Evolutionary conservation across 306 rosid species (phyloP), one percentile per base, ranked within the genome.

Genomic region (Pterocarpus macrocarpus): DNA sequence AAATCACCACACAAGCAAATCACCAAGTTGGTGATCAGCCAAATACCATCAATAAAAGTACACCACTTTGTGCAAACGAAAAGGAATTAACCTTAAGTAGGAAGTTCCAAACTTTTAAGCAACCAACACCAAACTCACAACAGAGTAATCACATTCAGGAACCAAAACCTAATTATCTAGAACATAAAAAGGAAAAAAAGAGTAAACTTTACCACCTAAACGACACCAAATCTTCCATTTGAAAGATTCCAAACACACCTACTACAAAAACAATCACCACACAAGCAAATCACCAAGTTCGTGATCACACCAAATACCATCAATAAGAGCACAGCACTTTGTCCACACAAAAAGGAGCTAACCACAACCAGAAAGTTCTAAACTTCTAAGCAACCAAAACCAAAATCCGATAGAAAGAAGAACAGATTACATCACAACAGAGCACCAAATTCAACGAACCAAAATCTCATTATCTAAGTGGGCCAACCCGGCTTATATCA

Each of bases 231-330:
- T 49, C 22, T 52, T 56, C 44, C 47, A 17, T 30, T 44, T 8
- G 4, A 75, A 59, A 30, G 5, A 45, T 34, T 76, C 65, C 35
- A 50, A n/a, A 56, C 45, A 73, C 52, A 43, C 16, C 45, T 22
- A 59, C 62, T 35, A 32, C 58, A 22, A n/a, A 10, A 9, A n/a
- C 2, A 41, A 30, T 13, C 4, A 64, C 50, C 63, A 58, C 45
- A 72, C 49, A 75, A 75, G 58, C 67, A 35, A 68, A 65, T n/a
- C 76, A n/a, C 49, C 61, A 75, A 69, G 67, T 69, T 53, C 8
- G 47, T 9, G 44, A 76, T 30, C 41, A 63, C 53, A 10, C 32
- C 38, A 15, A 50, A 34, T 5, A 75, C 67, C 11, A 68, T 59
- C 71, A 77, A 17, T 22, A 17, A 35, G 7, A 45, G 39, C 7